phyloP scores from a whole-genome alignment of 1,284 basidiomycete species.

The Microstroma glucosiphilum region DNA sequence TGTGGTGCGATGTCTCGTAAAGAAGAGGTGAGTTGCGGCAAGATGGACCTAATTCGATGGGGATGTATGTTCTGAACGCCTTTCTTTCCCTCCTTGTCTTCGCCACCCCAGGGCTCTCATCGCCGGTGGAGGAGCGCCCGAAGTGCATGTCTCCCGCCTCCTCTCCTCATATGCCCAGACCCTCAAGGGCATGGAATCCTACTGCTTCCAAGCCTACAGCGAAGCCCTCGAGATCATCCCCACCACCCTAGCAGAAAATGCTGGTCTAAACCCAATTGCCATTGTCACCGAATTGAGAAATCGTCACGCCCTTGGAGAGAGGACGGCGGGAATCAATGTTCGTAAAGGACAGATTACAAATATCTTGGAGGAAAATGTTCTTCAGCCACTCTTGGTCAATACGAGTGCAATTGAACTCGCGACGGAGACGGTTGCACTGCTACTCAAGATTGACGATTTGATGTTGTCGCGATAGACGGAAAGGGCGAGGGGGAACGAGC shows the following conservation, averaged over 20 bases:
- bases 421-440: slow-evolving; percentile 92
- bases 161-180: slow-evolving; percentile 88
- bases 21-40: slow-evolving; percentile 63
- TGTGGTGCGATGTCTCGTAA: slow-evolving; percentile 94
- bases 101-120: slow-evolving; percentile 69
- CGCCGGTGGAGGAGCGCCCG: slow-evolving; percentile 93
- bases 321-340: slow-evolving; percentile 95
- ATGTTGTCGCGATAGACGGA: slow-evolving; percentile 37
- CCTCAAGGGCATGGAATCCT: slow-evolving; percentile 95
- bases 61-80: not conserved
- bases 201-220: slow-evolving; percentile 97
- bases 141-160: slow-evolving; percentile 93
- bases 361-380: slow-evolving; percentile 92
- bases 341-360: slow-evolving; percentile 85
- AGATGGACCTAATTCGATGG: not conserved
- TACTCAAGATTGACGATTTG: slow-evolving; percentile 96
- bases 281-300: slow-evolving; percentile 98
- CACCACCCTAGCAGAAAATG: slow-evolving; percentile 95
- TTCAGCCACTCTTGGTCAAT: slow-evolving; percentile 90
- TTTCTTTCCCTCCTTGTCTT: slow-evolving; percentile 9
- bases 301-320: slow-evolving; percentile 88
- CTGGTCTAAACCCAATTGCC: slow-evolving; percentile 92
- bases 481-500: not conserved
- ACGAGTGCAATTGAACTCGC: slow-evolving; percentile 92
- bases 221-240: slow-evolving; percentile 98